A percentile compares a stretch with the other conserved stretches of the same genome.
phyloP scores from a whole-genome alignment of 495 filamentous ascomycete species.

The Chlorociboria aeruginascens region DNA sequence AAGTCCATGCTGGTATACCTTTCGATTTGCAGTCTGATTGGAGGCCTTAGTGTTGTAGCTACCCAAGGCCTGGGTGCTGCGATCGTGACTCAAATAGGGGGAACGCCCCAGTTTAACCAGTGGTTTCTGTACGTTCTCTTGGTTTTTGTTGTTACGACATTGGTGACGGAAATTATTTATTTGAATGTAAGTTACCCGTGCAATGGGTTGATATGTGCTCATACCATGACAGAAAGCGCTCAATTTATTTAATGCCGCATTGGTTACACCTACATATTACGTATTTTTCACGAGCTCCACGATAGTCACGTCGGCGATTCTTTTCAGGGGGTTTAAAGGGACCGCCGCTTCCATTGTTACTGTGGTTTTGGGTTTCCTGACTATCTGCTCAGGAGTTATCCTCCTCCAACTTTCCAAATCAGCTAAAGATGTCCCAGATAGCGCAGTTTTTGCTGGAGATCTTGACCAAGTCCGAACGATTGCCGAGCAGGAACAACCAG shows the following conservation, averaged over 20 bases:
- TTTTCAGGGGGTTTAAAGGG: conserved; percentile 93
- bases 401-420: conserved; percentile 95
- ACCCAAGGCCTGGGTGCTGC: conserved; percentile 91
- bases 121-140: conserved; percentile 93
- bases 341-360: conserved; percentile 69
- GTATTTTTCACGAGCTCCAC: conserved; percentile 94
- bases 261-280: conserved; percentile 97
- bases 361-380: conserved; percentile 85
- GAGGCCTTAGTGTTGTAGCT: conserved; percentile 87
- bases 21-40: conserved; percentile 87
- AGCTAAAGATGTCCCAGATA: conserved; percentile 90
- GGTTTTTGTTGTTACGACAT: conserved; percentile 77
- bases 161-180: conserved; percentile 88
- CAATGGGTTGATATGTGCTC: not conserved
- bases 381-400: conserved; percentile 94
- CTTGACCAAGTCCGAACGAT: conserved; percentile 92
- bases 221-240: conserved; percentile 75
- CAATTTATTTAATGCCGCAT: conserved; percentile 91
- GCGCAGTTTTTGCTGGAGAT: conserved; percentile 86
- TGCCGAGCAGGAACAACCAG: conserved; percentile 85
- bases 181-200: conserved; percentile 61
- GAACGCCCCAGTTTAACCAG: conserved; percentile 78
- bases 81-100: conserved; percentile 74
- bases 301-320: conserved; percentile 81
- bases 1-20: conserved; percentile 97